Conservation (phyloP, 1,284 basidiomycete species). For the Trichosporon sp. region DNA sequence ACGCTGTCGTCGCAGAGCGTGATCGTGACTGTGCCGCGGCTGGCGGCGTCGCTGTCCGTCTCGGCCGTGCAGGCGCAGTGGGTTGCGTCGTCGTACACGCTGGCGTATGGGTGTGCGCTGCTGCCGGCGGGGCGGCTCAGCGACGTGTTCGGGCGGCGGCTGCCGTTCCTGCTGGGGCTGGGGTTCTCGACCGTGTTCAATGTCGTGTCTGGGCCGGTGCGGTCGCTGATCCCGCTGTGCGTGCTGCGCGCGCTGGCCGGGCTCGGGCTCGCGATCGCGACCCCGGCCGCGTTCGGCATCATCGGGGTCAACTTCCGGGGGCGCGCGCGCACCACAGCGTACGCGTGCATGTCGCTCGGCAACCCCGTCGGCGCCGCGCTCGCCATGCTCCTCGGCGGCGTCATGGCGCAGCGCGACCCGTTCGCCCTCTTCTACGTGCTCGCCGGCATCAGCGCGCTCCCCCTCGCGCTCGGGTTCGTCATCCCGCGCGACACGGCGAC, state of each 20-base stretch:
- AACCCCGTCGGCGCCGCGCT: conserved; percentile 28
- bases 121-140: conserved; percentile 46
- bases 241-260: conserved; percentile 27
- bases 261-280: conserved; percentile 23
- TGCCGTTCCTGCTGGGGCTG: conserved; percentile 42
- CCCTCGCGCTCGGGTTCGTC: conserved; percentile 30
- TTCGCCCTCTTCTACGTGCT: conserved; percentile 38
- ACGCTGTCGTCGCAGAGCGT: background rate
- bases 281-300: conserved; percentile 37
- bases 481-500: conserved; percentile 28
- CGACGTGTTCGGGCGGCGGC: conserved; percentile 44
- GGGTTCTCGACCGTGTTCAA: conserved; percentile 11
- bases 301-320: conserved; percentile 35
- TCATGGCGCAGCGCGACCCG: conserved; percentile 19
- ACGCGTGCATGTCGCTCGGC: conserved; percentile 32
- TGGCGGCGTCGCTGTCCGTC: conserved; percentile 36
- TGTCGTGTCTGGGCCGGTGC: conserved; percentile 24
- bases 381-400: conserved; percentile 31
- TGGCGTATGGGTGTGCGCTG: conserved; percentile 46
- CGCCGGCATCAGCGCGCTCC: conserved; percentile 31
- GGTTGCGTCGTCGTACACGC: conserved; percentile 47
- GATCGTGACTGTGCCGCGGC: conserved; percentile 40
- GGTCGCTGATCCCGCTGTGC: conserved; percentile 19
- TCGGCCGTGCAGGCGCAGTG: conserved; percentile 40
- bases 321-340: conserved; percentile 35